These are phyloP conservation scores for Neurospora sp. DNA, from an alignment of 2,329 filamentous ascomycete species.

Conservation along the genomic window DNA sequence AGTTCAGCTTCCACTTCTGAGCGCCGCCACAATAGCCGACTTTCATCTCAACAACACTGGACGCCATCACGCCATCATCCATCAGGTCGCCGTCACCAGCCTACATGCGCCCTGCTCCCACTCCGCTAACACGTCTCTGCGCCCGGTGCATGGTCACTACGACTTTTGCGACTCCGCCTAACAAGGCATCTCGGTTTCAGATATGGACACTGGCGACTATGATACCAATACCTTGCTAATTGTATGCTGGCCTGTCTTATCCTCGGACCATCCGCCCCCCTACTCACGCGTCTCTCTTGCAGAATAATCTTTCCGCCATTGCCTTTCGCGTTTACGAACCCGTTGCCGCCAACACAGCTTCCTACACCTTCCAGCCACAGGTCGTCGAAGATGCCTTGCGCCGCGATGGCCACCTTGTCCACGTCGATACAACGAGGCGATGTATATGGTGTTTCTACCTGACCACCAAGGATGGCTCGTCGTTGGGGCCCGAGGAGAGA, in stretches of 20 bases:
- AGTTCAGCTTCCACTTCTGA: not conserved
- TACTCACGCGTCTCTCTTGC: conserved; percentile 1
- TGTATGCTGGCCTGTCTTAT: conserved; percentile 28
- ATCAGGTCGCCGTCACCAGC: conserved; percentile 3
- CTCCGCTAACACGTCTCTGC: not conserved
- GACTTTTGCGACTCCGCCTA: conserved; percentile 13
- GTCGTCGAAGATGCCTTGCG: conserved; percentile 42
- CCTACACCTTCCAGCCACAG: conserved; percentile 35
- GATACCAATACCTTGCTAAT: conserved; percentile 51
- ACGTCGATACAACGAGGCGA: conserved; percentile 39
- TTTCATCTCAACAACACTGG: not conserved
- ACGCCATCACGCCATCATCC: not conserved
- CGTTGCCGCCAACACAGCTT: conserved; percentile 30
- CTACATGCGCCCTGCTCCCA: conserved; percentile 11
- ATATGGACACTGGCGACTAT: conserved; percentile 55
- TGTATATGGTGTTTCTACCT: conserved; percentile 47
- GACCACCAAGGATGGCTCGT: conserved; percentile 29
- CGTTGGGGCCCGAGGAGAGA: conserved; percentile 15
- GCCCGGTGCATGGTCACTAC: conserved; percentile 15
- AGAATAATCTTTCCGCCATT: conserved; percentile 49
- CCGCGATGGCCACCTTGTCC: conserved; percentile 42
- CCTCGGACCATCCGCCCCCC: not conserved
- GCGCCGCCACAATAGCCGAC: not conserved
- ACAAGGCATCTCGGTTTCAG: conserved; percentile 24
- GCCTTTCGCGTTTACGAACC: conserved; percentile 46